Percentiles rank a stretch among this genome's conserved stretches.
Evolutionary conservation across 768 basidiomycete species (phyloP).

Genomic region (Xerocomellus intermedius): DNA sequence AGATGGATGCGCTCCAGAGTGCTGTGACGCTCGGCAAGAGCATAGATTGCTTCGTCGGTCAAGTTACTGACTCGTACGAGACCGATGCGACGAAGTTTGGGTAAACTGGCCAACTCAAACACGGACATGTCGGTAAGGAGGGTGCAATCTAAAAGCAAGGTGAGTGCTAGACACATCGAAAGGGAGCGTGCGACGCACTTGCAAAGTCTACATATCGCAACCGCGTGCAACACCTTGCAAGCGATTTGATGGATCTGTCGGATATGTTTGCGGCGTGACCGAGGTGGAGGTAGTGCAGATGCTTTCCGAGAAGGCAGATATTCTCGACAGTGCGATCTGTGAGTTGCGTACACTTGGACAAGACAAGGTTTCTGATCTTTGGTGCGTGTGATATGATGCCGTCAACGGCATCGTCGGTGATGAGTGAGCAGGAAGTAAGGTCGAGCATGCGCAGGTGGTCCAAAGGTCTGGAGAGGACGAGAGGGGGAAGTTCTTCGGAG

Average conservation of each 20-base stretch:
- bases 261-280: conserved; percentile 91
- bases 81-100: conserved; percentile 91
- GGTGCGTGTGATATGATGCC: conserved; percentile 80
- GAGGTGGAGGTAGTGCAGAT: conserved; percentile 92
- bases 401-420: conserved; percentile 83
- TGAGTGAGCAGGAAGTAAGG: conserved; percentile 75
- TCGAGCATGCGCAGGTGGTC: conserved; percentile 93
- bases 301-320: conserved; percentile 85
- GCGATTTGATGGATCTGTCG: conserved; percentile 77
- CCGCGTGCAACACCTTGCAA: conserved; percentile 86
- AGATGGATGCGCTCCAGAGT: conserved; percentile 95
- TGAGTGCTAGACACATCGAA: conserved; percentile 2
- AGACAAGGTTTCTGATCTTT: conserved; percentile 80
- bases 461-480: conserved; percentile 61
- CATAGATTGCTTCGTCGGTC: conserved; percentile 90
- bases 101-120: conserved; percentile 82
- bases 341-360: conserved; percentile 79
- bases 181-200: conserved; percentile 51
- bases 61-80: conserved; percentile 91
- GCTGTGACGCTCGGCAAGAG: conserved; percentile 80
- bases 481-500: conserved; percentile 55
- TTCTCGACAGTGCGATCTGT: conserved; percentile 82
- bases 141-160: conserved; percentile 61
- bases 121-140: conserved; percentile 92
- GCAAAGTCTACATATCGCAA: conserved; percentile 96